These are phyloP conservation scores for Stagonosporopsis chrysanthemi DNA, from an alignment of 2,329 filamentous ascomycete species.

Conservation along the genomic window DNA sequence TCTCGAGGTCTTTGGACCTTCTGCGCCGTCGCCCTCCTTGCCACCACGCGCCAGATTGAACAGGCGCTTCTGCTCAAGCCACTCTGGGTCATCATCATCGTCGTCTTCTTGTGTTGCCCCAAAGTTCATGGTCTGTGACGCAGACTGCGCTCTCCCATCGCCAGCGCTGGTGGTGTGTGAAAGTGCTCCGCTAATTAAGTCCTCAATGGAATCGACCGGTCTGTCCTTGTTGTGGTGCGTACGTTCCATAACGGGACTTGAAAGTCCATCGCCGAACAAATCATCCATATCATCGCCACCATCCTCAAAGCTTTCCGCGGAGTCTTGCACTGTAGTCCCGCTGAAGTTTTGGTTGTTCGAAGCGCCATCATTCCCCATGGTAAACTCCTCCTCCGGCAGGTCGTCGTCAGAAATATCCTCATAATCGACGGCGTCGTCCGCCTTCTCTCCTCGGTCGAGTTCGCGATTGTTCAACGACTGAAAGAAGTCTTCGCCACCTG, in stretches of 20 bases:
- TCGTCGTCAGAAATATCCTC: conserved; percentile 94
- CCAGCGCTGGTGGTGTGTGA: conserved; percentile 10
- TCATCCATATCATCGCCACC: conserved; percentile 37
- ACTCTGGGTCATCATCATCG: conserved; percentile 45
- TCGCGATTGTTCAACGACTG: conserved; percentile 41
- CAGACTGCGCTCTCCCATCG: conserved; percentile 29
- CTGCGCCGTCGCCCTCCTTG: conserved; percentile 61
- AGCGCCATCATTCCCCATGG: conserved; percentile 28
- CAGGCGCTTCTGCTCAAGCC: conserved; percentile 44
- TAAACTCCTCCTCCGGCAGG: conserved; percentile 73
- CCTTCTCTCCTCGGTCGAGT: conserved; percentile 72
- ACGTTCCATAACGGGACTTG: conserved; percentile 35
- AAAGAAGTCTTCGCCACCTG: conserved; percentile 33
- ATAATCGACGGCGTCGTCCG: conserved; percentile 89
- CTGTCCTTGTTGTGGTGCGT: conserved; percentile 48
- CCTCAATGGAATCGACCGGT: conserved; percentile 46
- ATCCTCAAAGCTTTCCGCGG: conserved; percentile 58
- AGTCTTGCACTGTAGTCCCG: conserved; percentile 43
- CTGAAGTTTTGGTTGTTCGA: conserved; percentile 36
- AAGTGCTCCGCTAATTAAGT: conserved; percentile 14
- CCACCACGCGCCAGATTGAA: conserved; percentile 40
- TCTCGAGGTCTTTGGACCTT: conserved; percentile 71
- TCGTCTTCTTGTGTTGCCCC: conserved; percentile 32
- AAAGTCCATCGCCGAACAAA: conserved; percentile 34
- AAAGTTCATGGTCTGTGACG: conserved; percentile 28